These are phyloP conservation scores for Trichosporon asahii DNA, from an alignment of 1,284 basidiomycete species.

Conservation along the genomic window DNA sequence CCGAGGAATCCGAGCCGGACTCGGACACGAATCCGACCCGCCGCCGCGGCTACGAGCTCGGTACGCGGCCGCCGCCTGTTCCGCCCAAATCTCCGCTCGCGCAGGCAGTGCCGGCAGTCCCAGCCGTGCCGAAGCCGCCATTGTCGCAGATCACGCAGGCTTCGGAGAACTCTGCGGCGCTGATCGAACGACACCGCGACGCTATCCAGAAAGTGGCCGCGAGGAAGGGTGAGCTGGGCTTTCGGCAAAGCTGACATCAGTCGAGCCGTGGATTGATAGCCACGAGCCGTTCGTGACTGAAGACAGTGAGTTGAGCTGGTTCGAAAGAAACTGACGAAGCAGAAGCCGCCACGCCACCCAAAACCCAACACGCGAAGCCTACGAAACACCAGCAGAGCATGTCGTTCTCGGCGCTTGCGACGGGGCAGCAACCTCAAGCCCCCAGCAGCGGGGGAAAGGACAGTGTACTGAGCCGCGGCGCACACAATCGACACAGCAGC, in stretches of 20 bases:
- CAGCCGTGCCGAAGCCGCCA: background rate
- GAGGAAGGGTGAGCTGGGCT: background rate
- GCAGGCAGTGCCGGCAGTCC: background rate
- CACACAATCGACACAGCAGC: background rate
- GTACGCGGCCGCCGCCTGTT: background rate
- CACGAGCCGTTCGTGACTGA: background rate
- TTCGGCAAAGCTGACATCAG: background rate
- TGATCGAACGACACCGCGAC: constrained; percentile 1
- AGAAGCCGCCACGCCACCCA: background rate
- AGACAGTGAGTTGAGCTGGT: background rate
- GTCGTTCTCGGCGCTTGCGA: background rate
- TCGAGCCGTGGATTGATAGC: background rate
- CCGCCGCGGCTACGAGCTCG: background rate
- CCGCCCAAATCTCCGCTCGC: background rate
- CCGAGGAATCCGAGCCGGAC: background rate
- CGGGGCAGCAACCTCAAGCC: background rate
- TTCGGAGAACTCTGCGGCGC: background rate
- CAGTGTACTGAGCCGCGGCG: background rate
- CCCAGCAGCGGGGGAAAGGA: background rate
- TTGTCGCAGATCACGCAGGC: background rate
- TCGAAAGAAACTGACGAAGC: background rate
- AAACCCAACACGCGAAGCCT: background rate
- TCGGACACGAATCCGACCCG: background rate
- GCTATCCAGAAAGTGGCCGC: background rate
- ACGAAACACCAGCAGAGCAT: background rate